phyloP scores from a whole-genome alignment of 108 stramenopile genomes.

The Conticribra guillardii region DNA sequence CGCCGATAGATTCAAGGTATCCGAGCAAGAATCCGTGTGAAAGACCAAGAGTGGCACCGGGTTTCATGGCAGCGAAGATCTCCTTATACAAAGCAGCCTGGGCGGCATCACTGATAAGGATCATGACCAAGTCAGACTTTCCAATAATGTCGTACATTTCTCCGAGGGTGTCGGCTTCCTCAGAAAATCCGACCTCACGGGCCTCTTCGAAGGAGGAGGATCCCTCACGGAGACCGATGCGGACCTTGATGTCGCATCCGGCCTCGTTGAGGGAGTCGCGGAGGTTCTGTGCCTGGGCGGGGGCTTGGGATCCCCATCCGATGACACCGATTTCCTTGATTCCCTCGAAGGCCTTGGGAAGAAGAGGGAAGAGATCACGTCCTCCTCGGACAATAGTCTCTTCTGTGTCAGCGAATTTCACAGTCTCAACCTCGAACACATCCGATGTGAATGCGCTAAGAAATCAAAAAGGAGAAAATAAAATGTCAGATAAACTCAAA shows the following conservation, averaged over 20 bases:
- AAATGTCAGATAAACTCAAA: not conserved
- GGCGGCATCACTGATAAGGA: constrained; percentile 97
- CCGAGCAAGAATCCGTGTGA: constrained; percentile 97
- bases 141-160: constrained; percentile 97
- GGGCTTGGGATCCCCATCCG: constrained; percentile 98
- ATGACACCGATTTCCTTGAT: constrained; percentile 96
- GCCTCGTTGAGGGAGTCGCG: constrained; percentile 85
- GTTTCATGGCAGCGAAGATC: constrained; percentile 97
- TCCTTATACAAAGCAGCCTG: constrained; percentile 95
- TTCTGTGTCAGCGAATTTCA: constrained; percentile 88
- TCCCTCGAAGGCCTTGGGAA: constrained; percentile 95
- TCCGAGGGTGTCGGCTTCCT: constrained; percentile 93
- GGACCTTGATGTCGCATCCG: constrained; percentile 87
- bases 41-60: constrained; percentile 95
- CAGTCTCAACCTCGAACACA: constrained; percentile 87
- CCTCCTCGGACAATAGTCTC: constrained; percentile 98
- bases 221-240: constrained; percentile 95
- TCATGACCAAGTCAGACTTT: constrained; percentile 93
- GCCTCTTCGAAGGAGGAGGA: constrained; percentile 92
- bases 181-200: constrained; percentile 86
- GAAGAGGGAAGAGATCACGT: constrained; percentile 93
- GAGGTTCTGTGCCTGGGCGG: constrained; percentile 97
- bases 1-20: constrained; percentile 94
- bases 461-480: not conserved
- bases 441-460: constrained; percentile 75